Conservation (phyloP, 1,284 basidiomycete species). For the Chiua sp. region DNA sequence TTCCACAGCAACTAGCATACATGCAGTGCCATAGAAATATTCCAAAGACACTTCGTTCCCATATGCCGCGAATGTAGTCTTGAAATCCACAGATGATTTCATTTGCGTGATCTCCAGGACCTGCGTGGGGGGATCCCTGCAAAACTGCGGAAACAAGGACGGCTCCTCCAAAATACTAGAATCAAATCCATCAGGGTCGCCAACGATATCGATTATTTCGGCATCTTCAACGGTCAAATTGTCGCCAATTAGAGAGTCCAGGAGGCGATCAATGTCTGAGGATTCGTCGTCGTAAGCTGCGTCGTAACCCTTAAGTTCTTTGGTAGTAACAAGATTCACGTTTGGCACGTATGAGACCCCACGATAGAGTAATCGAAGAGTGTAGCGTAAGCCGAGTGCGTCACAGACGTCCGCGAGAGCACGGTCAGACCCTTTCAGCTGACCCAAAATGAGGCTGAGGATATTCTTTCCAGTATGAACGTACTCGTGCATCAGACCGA, state of each 20-base stretch:
- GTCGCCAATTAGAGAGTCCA: too few relatives aligned
- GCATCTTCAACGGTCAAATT: constrained; percentile 20
- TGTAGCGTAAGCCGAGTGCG: background rate
- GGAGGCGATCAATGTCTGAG: background rate
- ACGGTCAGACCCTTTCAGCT: constrained; percentile 41
- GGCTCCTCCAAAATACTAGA: too few relatives aligned
- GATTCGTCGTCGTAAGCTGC: background rate
- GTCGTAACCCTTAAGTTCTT: constrained; percentile 1
- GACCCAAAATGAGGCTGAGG: constrained; percentile 3
- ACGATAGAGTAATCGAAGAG: constrained; percentile 6
- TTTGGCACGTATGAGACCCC: background rate
- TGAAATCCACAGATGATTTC: constrained; percentile 7
- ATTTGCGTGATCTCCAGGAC: constrained; percentile 15
- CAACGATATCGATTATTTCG: constrained; percentile 4
- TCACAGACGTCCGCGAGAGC: constrained; percentile 33
- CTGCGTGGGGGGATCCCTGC: constrained; percentile 6
- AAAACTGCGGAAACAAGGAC: background rate
- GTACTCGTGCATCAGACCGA: constrained; percentile 12
- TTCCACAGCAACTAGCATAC: constrained; percentile 13
- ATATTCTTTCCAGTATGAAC: constrained; percentile 1
- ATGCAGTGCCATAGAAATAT: constrained; percentile 18
- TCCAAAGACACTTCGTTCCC: constrained; percentile 3
- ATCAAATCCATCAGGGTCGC: background rate
- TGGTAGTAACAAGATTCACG: constrained; percentile 22
- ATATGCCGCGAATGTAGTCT: background rate